Evolutionary conservation across 2,329 filamentous ascomycete species (phyloP).

Genomic region (Coniella lustricola): DNA sequence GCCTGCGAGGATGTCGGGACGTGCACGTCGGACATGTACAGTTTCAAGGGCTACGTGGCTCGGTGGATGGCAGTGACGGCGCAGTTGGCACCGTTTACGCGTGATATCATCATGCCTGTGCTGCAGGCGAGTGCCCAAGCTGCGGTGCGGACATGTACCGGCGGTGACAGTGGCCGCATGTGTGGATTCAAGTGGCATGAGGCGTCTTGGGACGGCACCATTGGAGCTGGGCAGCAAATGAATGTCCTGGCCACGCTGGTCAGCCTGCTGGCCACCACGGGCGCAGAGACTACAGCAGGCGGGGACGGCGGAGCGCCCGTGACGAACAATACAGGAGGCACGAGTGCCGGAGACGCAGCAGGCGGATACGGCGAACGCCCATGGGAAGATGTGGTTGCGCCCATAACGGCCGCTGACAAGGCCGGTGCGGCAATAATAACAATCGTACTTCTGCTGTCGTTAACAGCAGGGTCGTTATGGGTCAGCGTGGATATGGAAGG

Average conservation of each 20-base stretch:
- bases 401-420: slow-evolving; percentile 38
- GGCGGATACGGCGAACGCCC: slow-evolving; percentile 28
- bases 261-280: slow-evolving; percentile 26
- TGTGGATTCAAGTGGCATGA: slow-evolving; percentile 43
- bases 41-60: slow-evolving; percentile 51
- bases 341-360: slow-evolving; percentile 33
- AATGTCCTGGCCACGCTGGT: slow-evolving; percentile 37
- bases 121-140: slow-evolving; percentile 41
- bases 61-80: slow-evolving; percentile 44
- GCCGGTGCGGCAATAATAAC: slow-evolving; percentile 44
- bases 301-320: slow-evolving; percentile 26
- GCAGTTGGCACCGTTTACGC: slow-evolving; percentile 42
- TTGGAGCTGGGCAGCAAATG: slow-evolving; percentile 41
- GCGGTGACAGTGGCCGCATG: slow-evolving; percentile 34
- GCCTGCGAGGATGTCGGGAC: slow-evolving; percentile 45
- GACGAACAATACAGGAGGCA: slow-evolving; percentile 44
- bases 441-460: slow-evolving; percentile 1
- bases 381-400: slow-evolving; percentile 23
- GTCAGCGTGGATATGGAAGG: slow-evolving; percentile 3
- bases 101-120: slow-evolving; percentile 35
- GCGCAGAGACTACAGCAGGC: neutral
- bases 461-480: slow-evolving; percentile 10
- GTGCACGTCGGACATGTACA: slow-evolving; percentile 53
- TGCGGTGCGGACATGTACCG: slow-evolving; percentile 42
- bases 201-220: slow-evolving; percentile 31